Percentiles rank a stretch among this genome's conserved stretches.
Conservation (phyloP, 164 flowering plant genomes). For the Tetrastigma voinierianum region DNA sequence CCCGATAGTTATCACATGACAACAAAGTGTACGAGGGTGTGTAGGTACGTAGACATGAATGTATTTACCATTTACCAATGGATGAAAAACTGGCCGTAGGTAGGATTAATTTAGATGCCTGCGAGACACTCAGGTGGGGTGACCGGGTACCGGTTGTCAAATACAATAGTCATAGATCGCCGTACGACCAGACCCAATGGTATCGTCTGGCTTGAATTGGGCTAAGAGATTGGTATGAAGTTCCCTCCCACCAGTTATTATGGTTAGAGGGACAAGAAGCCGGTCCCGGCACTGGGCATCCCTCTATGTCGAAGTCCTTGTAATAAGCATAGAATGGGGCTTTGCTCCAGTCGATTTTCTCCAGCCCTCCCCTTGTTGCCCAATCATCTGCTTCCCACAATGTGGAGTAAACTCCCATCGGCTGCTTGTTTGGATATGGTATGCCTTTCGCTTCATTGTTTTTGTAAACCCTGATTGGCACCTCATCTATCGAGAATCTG, state of each 20-base stretch:
- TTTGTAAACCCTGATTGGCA: conserved; percentile 86
- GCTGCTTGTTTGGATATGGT: conserved; percentile 71
- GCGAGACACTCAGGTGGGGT: conserved; percentile 79
- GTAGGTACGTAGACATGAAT: neutral
- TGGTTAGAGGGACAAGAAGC: conserved; percentile 63
- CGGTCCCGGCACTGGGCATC: conserved; percentile 77
- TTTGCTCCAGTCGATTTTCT: conserved; percentile 91
- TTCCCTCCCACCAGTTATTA: conserved; percentile 81
- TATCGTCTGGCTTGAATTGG: conserved; percentile 53
- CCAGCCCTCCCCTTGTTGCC: conserved; percentile 96
- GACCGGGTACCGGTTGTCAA: conserved; percentile 59
- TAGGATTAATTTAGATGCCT: conserved; percentile 42
- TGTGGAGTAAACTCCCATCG: conserved; percentile 88
- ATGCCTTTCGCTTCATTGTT: conserved; percentile 74
- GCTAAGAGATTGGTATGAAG: conserved; percentile 48
- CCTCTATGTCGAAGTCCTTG: conserved; percentile 94
- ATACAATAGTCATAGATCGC: conserved; percentile 89
- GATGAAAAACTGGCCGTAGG: neutral
- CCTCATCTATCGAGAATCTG: conserved; percentile 73
- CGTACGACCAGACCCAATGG: conserved; percentile 79
- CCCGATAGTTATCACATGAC: neutral
- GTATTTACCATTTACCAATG: neutral
- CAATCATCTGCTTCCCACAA: conserved; percentile 98
- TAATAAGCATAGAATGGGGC: conserved; percentile 85
- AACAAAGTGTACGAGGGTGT: neutral